A percentile compares a stretch with the other conserved stretches of the same genome.
Conservation (phyloP, 371 early-diverging fungal genomes). For the Circinella minor region DNA sequence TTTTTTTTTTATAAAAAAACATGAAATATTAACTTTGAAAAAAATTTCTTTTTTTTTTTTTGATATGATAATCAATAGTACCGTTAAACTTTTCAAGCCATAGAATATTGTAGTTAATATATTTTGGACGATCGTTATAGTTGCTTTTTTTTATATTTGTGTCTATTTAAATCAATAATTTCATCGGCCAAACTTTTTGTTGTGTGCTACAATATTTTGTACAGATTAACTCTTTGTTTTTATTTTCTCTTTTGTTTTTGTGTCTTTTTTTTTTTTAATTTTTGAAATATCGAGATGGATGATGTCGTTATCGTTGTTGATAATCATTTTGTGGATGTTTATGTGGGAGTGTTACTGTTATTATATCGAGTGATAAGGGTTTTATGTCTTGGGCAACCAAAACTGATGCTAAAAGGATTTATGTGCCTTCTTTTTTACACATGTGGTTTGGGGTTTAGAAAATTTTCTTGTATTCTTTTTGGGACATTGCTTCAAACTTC, state of each 20-base stretch:
- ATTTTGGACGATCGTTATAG: not conserved
- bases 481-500: no score
- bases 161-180: constrained; percentile 8
- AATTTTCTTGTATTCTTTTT: no score
- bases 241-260: not conserved
- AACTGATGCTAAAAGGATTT: no score
- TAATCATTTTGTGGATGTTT: no score
- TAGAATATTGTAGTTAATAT: not conserved
- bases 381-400: no score
- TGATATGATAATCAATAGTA: constrained; percentile 14
- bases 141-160: not conserved
- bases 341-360: no score
- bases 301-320: no score
- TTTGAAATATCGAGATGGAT: no score
- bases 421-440: no score
- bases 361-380: no score
- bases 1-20: not conserved
- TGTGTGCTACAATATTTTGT: constrained; percentile 2
- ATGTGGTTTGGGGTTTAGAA: no score
- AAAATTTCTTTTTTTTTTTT: not conserved
- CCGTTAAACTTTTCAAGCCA: constrained; percentile 21
- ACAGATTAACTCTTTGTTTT: not conserved
- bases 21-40: not conserved
- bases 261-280: no score
- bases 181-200: not conserved